Percentiles rank a stretch among this genome's conserved stretches.
These are phyloP conservation scores for Saccharomyces pastorianus DNA, from an alignment of 1,139 yeast genomes.

Conservation along the genomic window DNA sequence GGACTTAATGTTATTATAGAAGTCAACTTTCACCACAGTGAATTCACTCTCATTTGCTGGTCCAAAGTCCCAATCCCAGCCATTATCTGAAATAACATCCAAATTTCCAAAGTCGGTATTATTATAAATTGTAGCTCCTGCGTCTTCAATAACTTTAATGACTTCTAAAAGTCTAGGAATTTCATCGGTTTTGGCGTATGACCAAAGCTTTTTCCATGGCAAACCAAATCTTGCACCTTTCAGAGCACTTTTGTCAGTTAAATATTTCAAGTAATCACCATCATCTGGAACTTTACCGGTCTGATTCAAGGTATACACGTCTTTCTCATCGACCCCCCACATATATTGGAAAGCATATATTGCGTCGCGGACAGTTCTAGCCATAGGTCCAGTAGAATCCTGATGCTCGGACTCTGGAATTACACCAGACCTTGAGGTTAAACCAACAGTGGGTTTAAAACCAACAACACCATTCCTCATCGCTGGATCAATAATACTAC, in stretches of 20 bases:
- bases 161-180: constrained; percentile 15
- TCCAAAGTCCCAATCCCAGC: constrained; percentile 29
- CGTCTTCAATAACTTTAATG: constrained; percentile 10
- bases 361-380: constrained; percentile 26
- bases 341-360: constrained; percentile 24
- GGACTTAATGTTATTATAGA: constrained; percentile 23
- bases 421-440: constrained; percentile 25
- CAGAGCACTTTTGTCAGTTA: constrained; percentile 19
- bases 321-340: constrained; percentile 23
- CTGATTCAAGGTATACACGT: not conserved
- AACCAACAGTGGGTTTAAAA: constrained; percentile 26
- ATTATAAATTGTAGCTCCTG: not conserved
- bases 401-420: constrained; percentile 28
- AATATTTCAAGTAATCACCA: constrained; percentile 16
- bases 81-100: constrained; percentile 6
- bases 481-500: constrained; percentile 23
- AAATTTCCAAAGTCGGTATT: not conserved
- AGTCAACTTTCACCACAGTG: constrained; percentile 27
- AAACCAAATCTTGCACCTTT: constrained; percentile 27
- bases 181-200: constrained; percentile 13
- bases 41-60: constrained; percentile 25
- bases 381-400: constrained; percentile 24
- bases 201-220: constrained; percentile 27
- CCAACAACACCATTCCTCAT: constrained; percentile 24
- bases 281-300: not conserved